A percentile compares a stretch with the other conserved stretches of the same genome.
Evolutionary conservation across 495 filamentous ascomycete species (phyloP).

Genomic region (Cudoniella acicularis): DNA sequence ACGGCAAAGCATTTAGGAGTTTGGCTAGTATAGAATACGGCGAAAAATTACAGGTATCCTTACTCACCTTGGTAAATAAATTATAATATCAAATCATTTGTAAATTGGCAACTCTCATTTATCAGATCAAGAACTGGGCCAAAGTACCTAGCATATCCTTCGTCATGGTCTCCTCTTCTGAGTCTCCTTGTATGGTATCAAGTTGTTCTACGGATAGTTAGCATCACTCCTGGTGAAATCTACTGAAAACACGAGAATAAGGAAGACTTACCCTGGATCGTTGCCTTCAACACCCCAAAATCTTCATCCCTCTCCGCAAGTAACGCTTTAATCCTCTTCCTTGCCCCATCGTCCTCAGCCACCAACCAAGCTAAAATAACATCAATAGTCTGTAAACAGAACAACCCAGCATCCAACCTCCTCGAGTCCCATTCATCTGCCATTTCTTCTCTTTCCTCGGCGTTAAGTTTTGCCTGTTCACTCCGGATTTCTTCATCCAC

Average conservation of each 20-base stretch:
- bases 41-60: too few relatives aligned
- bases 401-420: conserved; percentile 83
- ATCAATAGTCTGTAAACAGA: conserved; percentile 82
- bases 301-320: conserved; percentile 66
- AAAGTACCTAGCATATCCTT: conserved; percentile 68
- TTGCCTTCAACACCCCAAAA: conserved; percentile 56
- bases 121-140: conserved; percentile 46
- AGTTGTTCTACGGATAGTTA: conserved; percentile 31
- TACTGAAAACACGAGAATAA: background rate
- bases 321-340: conserved; percentile 56
- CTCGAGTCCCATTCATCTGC: conserved; percentile 79
- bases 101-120: background rate
- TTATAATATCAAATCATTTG: background rate
- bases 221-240: conserved; percentile 11
- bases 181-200: conserved; percentile 55
- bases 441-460: conserved; percentile 59
- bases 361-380: conserved; percentile 87
- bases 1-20: too few relatives aligned
- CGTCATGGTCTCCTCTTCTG: conserved; percentile 53
- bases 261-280: conserved; percentile 59
- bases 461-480: conserved; percentile 40
- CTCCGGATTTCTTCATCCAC: conserved; percentile 66
- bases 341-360: conserved; percentile 84
- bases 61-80: too few relatives aligned
- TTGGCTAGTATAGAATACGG: background rate